These are phyloP conservation scores for Heracleum sosnowskyi DNA, from an alignment of 129 eudicot species.

Conservation along the genomic window DNA sequence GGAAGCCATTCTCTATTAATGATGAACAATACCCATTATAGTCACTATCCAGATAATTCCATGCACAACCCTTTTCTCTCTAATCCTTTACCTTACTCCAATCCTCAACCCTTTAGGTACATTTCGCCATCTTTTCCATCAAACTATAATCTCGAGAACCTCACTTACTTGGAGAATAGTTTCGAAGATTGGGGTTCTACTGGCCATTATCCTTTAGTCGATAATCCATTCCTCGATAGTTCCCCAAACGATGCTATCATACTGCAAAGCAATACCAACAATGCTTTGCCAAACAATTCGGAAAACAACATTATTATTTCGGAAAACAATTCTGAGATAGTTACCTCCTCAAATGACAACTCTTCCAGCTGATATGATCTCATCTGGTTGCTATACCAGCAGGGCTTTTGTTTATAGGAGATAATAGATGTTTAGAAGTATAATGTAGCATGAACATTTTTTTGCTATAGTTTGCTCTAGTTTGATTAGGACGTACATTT, in stretches of 20 bases:
- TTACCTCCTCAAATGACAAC: background rate
- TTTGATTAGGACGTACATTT: background rate
- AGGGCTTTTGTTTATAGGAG: background rate
- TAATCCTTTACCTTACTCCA: background rate
- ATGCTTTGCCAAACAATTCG: background rate
- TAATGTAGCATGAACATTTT: background rate
- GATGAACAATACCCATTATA: background rate
- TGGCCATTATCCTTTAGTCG: background rate
- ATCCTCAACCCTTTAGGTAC: background rate
- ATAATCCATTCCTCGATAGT: background rate
- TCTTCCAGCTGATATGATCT: background rate
- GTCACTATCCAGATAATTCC: background rate
- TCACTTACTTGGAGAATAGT: background rate
- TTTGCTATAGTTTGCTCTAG: background rate
- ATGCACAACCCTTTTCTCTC: background rate
- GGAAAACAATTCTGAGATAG: background rate
- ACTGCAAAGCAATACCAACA: background rate
- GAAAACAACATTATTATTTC: background rate
- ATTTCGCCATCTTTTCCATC: background rate
- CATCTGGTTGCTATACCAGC: background rate
- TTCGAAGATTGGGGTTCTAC: background rate
- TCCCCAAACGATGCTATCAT: background rate
- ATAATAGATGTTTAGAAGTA: background rate
- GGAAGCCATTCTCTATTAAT: background rate
- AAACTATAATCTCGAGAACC: background rate